Evolutionary conservation across 2,329 filamentous ascomycete genomes (phyloP), one percentile per base, ranked within the genome.

Genomic region (Neofusicoccum ribis): DNA sequence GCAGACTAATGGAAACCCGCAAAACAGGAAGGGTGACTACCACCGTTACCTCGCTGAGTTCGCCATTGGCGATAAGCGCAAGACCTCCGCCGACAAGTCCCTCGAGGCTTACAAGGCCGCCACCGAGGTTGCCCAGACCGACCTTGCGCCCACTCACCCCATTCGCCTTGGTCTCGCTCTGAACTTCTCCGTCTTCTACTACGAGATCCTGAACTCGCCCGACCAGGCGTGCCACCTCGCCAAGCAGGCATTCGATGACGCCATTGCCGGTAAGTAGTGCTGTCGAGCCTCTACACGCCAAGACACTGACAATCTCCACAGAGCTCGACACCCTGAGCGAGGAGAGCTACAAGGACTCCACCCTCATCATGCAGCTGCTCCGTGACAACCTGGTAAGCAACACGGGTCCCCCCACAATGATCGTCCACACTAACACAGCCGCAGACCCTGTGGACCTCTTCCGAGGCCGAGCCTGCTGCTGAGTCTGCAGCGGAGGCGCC

Each of bases 121-220:
- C 74, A 98, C 94, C 84, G 94, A 97, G 77, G 94, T 98, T 77
- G 95, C 95, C 74, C 94, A 97, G 86, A 97, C 92, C 71, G 94
- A 98, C 83, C 90, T 98, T 74, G 94, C 94, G 69, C 94, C 94
- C 69, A 98, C 95, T 68, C 94, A 98, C 87, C 94, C 94, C 75
- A 98, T 98, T 85, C 93, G 94, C 77, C 92, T 98, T 71, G 94
- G 94, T 81, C 90, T 98, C 76, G 94, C 94, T 72, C 89, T 98
- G 74, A 98, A 97, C 90, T 97, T 98, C 89, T 97, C 93, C 70
- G 94, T 97, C 76, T 97, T 97, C 87, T 97, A 97, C 89, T 97
- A 97, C 83, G 95, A 97, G 88, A 97, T 97, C 80, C 86, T 97
- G 79, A 98, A 97, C 90, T 96, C 93, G 41, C 94, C 93, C 76